These are phyloP conservation scores for Papiliotrema nemorosa DNA, from an alignment of 1,284 basidiomycete genomes.

Conservation along the genomic window DNA sequence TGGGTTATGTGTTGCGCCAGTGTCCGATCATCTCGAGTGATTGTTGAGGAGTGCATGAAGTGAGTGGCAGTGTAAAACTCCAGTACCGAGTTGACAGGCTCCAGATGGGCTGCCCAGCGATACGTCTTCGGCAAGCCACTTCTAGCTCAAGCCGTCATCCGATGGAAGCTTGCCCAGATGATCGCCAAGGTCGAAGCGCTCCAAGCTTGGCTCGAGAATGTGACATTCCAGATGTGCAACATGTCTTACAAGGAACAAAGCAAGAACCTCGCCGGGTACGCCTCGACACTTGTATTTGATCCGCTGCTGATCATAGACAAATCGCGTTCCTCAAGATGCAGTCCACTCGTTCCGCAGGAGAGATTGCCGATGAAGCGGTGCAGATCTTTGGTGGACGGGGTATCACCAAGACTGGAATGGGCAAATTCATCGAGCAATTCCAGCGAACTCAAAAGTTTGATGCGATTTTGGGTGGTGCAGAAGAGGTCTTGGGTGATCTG, in stretches of 20 bases:
- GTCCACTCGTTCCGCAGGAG: slow-evolving; percentile 40
- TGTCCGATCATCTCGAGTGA: slow-evolving; percentile 34
- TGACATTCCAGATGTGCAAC: slow-evolving; percentile 88
- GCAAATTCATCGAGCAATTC: slow-evolving; percentile 55
- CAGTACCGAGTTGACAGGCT: slow-evolving; percentile 10
- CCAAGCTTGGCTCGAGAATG: slow-evolving; percentile 82
- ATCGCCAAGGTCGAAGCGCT: slow-evolving; percentile 76
- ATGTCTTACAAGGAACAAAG: slow-evolving; percentile 73
- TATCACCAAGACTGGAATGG: slow-evolving; percentile 61
- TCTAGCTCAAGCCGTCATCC: slow-evolving; percentile 75
- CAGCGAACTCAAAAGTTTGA: slow-evolving; percentile 75
- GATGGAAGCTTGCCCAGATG: slow-evolving; percentile 79
- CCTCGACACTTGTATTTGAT: background rate
- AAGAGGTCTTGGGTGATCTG: slow-evolving; percentile 54
- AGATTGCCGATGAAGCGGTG: slow-evolving; percentile 54
- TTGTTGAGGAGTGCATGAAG: slow-evolving; percentile 49
- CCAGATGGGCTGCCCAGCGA: slow-evolving; percentile 65
- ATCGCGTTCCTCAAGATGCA: slow-evolving; percentile 60
- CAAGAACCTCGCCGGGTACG: slow-evolving; percentile 45
- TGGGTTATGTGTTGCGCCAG: slow-evolving; percentile 47
- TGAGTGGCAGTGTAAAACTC: slow-evolving; percentile 9
- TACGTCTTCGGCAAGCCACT: slow-evolving; percentile 84
- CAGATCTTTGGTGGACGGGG: slow-evolving; percentile 56
- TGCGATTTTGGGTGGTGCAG: slow-evolving; percentile 58
- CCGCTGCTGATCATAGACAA: slow-evolving; percentile 43